These are phyloP conservation scores for Discostella stelligera DNA, from an alignment of 352 stramenopile genomes.

Conservation along the genomic window DNA sequence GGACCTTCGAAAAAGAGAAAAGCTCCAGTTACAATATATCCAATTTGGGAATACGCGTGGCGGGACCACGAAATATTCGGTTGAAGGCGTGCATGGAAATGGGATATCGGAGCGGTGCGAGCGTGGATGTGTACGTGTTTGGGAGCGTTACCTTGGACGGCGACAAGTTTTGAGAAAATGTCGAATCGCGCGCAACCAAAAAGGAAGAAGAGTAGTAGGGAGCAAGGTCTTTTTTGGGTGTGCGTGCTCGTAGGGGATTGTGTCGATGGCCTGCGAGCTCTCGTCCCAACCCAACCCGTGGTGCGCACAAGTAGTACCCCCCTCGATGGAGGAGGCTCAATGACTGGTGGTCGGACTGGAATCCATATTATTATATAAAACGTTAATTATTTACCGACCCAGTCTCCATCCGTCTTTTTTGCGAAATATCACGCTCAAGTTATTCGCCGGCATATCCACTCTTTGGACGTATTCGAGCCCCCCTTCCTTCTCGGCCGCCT, in stretches of 20 bases:
- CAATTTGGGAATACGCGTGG: slow-evolving; percentile 38
- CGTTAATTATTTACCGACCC: background rate
- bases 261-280: too few species aligned
- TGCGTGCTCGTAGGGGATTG: background rate
- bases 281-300: too few species aligned
- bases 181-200: too few species aligned
- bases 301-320: too few species aligned
- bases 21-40: slow-evolving; percentile 26
- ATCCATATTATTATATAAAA: background rate
- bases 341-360: too few species aligned
- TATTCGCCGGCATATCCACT: slow-evolving; percentile 81
- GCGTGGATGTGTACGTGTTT: slow-evolving; percentile 47
- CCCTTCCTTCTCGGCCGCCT: slow-evolving; percentile 47
- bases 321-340: too few species aligned
- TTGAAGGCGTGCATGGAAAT: slow-evolving; percentile 52
- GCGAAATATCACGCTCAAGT: slow-evolving; percentile 72
- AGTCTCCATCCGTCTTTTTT: slow-evolving; percentile 18
- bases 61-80: slow-evolving; percentile 31
- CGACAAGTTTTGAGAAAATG: slow-evolving; percentile 38
- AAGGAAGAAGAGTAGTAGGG: background rate
- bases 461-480: slow-evolving; percentile 54
- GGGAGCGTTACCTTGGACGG: slow-evolving; percentile 40
- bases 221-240: background rate
- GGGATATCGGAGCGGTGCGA: slow-evolving; percentile 36
- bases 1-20: slow-evolving; percentile 47